A percentile compares a stretch with the other conserved stretches of the same genome.
These are phyloP conservation scores for Herpetospermum pedunculosum DNA, from an alignment of 306 rosid genomes.

Conservation along the genomic window DNA sequence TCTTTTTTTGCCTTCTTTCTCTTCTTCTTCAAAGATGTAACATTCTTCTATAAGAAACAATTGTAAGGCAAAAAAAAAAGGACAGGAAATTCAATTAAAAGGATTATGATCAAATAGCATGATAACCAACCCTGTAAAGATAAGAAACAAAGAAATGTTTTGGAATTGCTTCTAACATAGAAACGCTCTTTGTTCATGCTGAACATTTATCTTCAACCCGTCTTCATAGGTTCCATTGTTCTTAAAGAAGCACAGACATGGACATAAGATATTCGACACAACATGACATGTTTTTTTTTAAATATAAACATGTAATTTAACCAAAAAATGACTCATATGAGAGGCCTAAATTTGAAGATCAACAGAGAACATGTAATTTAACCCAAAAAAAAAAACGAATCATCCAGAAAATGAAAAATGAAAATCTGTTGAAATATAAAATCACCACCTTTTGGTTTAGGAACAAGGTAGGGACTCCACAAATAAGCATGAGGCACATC, in stretches of 20 bases:
- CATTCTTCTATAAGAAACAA: neutral
- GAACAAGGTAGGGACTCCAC: conserved; percentile 99
- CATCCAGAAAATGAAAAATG: neutral
- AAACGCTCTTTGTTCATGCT: neutral
- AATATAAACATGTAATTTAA: neutral
- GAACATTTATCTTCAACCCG: neutral
- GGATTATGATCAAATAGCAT: neutral
- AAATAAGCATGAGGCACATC: conserved; percentile 92
- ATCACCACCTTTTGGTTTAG: conserved; percentile 84
- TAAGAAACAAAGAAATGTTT: neutral
- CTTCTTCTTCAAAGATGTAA: neutral
- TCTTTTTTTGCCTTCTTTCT: neutral
- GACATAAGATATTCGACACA: neutral
- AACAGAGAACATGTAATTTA: neutral
- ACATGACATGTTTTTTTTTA: neutral
- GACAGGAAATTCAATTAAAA: neutral
- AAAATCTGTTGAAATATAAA: conserved; percentile 12
- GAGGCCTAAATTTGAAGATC: neutral
- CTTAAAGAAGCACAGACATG: neutral
- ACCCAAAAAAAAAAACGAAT: neutral
- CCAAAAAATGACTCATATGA: conserved; percentile 1
- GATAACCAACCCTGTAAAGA: neutral
- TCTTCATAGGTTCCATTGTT: neutral
- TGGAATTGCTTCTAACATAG: neutral
- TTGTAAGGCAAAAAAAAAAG: neutral